phyloP scores from a whole-genome alignment of 2,329 filamentous ascomycete species.

The Aspergillus costaricaensis region DNA sequence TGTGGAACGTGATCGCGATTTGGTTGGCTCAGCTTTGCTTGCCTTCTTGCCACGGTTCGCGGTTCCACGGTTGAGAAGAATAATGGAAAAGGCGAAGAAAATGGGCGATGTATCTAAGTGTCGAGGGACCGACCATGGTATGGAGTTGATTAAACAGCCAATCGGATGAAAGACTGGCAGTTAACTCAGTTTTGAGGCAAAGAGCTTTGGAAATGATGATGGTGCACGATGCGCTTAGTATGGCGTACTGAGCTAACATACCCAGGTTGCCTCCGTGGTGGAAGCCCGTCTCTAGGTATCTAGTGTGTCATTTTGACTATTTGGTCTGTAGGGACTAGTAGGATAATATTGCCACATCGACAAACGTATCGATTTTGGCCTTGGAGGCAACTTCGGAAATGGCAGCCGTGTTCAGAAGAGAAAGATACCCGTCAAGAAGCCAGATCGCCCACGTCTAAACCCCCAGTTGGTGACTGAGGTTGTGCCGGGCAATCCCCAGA shows the following conservation, averaged over 20 bases:
- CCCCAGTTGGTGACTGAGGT: too few species aligned
- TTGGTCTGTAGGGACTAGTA: not conserved
- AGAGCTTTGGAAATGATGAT: not conserved
- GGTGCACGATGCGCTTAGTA: not conserved
- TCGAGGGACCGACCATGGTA: not conserved
- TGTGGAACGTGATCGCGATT: not conserved
- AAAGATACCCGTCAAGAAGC: not conserved
- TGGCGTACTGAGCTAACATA: not conserved
- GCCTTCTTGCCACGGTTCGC: not conserved
- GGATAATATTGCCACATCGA: not conserved
- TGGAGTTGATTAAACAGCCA: not conserved
- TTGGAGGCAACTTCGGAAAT: not conserved
- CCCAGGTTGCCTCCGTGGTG: not conserved
- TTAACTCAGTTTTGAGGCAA: not conserved
- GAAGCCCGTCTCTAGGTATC: not conserved
- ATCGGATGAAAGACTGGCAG: not conserved
- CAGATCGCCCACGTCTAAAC: not conserved
- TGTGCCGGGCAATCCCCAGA: not conserved
- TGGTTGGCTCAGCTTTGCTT: not conserved
- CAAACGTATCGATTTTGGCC: not conserved
- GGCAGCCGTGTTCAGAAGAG: not conserved
- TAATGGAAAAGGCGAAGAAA: not conserved
- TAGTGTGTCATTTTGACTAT: not conserved
- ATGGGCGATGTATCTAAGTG: not conserved
- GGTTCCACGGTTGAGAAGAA: constrained; percentile 1